Evolutionary conservation across 1,284 basidiomycete genomes (phyloP).

Genomic region (Inonotus obliquus): DNA sequence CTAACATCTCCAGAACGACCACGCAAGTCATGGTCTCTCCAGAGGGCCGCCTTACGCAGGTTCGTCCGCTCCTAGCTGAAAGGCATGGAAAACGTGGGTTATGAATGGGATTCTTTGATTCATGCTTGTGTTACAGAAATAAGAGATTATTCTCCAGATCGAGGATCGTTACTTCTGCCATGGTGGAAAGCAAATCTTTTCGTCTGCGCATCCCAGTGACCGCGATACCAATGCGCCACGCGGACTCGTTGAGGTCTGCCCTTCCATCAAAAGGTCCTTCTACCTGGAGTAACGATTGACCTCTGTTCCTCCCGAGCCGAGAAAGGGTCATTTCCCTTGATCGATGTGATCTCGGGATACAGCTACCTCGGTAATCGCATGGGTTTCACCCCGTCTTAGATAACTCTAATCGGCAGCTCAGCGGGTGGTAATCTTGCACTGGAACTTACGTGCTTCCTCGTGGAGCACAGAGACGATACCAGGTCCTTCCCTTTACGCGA

Average conservation of each 20-base stretch:
- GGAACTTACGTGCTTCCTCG: conserved; percentile 32
- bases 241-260: conserved; percentile 21
- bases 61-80: not conserved
- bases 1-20: conserved; percentile 3
- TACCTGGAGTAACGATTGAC: conserved; percentile 32
- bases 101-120: not conserved
- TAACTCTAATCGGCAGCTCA: conserved; percentile 49
- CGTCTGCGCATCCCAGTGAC: conserved; percentile 40
- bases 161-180: conserved; percentile 48
- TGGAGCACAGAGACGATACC: conserved; percentile 26
- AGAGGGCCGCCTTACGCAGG: not conserved
- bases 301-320: conserved; percentile 13
- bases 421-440: conserved; percentile 50
- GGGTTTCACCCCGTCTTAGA: conserved; percentile 37
- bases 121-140: no score
- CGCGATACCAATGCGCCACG: conserved; percentile 25
- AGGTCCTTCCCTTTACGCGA: conserved; percentile 8
- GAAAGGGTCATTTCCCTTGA: conserved; percentile 39
- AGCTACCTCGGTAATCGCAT: conserved; percentile 37
- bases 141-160: no score
- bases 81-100: not conserved
- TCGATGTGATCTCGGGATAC: conserved; percentile 44
- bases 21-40: conserved; percentile 8
- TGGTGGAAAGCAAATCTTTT: conserved; percentile 44
- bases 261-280: conserved; percentile 28